A percentile compares a stretch with the other conserved stretches of the same genome.
phyloP scores from a whole-genome alignment of 768 basidiomycete species.

The Mycena sanguinolenta region DNA sequence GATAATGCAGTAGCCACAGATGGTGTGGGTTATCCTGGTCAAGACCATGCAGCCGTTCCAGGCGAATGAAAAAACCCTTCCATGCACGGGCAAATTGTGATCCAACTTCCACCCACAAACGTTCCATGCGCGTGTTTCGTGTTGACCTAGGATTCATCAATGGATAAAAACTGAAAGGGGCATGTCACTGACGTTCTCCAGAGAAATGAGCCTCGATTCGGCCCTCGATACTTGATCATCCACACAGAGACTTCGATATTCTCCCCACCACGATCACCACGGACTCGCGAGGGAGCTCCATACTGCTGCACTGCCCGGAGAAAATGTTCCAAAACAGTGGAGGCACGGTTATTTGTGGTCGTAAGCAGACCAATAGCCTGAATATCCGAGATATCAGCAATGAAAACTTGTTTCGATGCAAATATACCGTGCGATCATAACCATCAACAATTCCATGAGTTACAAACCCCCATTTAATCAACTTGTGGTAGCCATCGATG shows the following conservation, averaged over 20 bases:
- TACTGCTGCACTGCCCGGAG: constrained; percentile 24
- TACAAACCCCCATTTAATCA: constrained; percentile 42
- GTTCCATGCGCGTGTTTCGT: constrained; percentile 47
- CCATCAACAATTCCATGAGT: constrained; percentile 50
- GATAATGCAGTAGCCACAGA: constrained; percentile 17
- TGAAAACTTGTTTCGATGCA: not conserved
- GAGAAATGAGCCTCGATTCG: constrained; percentile 34
- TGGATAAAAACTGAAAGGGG: constrained; percentile 29
- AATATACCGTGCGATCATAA: constrained; percentile 45
- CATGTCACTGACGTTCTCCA: constrained; percentile 40
- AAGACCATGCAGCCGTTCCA: constrained; percentile 44
- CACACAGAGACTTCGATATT: constrained; percentile 43
- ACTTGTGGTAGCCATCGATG: constrained; percentile 44
- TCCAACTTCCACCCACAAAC: constrained; percentile 49
- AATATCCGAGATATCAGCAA: not conserved
- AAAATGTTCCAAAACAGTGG: constrained; percentile 30
- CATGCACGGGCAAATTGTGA: constrained; percentile 44
- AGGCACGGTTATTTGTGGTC: constrained; percentile 34
- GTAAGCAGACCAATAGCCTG: constrained; percentile 32
- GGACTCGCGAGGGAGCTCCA: constrained; percentile 39
- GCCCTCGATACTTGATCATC: constrained; percentile 45
- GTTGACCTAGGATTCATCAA: constrained; percentile 4
- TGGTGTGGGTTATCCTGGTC: constrained; percentile 34
- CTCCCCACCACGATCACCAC: constrained; percentile 44
- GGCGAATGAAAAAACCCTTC: constrained; percentile 45